phyloP scores from a whole-genome alignment of 352 stramenopile genomes.

The Peronosclerospora sorghi region DNA sequence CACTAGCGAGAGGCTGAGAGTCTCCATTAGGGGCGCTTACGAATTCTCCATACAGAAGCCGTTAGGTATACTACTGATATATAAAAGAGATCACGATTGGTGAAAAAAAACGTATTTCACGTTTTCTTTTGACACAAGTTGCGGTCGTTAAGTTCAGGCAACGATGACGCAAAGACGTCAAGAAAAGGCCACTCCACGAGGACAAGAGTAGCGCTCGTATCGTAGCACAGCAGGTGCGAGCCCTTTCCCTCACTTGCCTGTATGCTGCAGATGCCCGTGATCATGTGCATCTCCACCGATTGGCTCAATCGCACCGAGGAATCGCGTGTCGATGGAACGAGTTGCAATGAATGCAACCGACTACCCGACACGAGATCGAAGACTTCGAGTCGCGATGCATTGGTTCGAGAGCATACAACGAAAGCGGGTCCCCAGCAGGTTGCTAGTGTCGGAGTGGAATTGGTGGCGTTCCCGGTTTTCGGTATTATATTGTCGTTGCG shows the following conservation, averaged over 20 bases:
- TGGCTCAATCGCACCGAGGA: conserved; percentile 4
- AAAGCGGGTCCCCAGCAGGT: conserved; percentile 43
- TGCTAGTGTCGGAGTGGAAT: conserved; percentile 30
- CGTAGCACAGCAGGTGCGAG: conserved; percentile 28
- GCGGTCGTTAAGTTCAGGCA: no score
- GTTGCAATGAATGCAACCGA: conserved; percentile 34
- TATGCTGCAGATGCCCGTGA: conserved; percentile 23
- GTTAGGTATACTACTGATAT: no score
- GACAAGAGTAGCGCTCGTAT: conserved; percentile 24
- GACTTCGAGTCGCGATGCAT: conserved; percentile 30
- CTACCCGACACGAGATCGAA: conserved; percentile 30
- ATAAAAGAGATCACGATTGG: no score
- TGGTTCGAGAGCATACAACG: conserved; percentile 27
- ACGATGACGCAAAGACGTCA: conserved; percentile 9
- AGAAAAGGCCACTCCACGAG: conserved; percentile 44
- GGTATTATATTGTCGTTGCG: conserved; percentile 38
- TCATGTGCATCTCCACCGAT: conserved; percentile 18
- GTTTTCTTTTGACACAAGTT: no score
- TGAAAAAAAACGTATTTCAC: no score
- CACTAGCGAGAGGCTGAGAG: no score
- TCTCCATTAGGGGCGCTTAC: no score
- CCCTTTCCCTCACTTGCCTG: background rate
- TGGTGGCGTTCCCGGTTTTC: conserved; percentile 4
- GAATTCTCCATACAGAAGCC: no score
- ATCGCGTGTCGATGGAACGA: conserved; percentile 1